Base-by-base conservation (phyloP, 2,329 filamentous ascomycete genomes). In the Diplocarpon rosae region DNA sequence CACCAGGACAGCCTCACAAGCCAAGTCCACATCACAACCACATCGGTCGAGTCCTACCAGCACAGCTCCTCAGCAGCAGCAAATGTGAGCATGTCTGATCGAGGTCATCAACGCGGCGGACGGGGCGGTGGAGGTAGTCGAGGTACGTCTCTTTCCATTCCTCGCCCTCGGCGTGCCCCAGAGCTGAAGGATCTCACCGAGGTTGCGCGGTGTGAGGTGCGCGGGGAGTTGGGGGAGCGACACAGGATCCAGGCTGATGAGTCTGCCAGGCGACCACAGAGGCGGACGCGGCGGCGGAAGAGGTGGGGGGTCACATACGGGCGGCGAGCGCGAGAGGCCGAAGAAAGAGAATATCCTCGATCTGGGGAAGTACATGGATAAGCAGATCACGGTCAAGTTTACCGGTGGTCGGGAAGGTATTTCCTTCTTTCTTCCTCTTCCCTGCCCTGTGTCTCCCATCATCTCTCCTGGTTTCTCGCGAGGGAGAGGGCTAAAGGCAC, bases 301-400 rank as follows among this genome's bases (percentile, higher is more conserved):
- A 28, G 55, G 59, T 51, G 59, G 65, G 52, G 65, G 67, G 56
- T 64, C 70, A 55, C 67, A 71, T 24, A 33, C 42, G 57, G 67
- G 66, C 10, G 61, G 67, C 37, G 66, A 41, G 62, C 68, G 75
- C 50, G 85, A 93, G 67, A 78, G 82, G 58, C 86, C 88, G 49
- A 95, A 95, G 78, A 96, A 96, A 73, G 92, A 98, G 68, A 96
- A 95, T 65, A 98, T 98, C 59, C 77, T 98, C 43, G 90, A 98
- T 62, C 67, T 98, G 59, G 79, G 74, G 62, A 95, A 95, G 69
- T 98, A 96, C 66, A 88, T 95, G 83, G 88, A 98, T 66, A 94
- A 95, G 76, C 76, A 83, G 62, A 87, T 98, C 56, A 84, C 76
- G 9, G 89, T 98, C 63, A 96, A 96, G 68, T 96, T 98, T 66